Conservation (phyloP, 2,329 filamentous ascomycete genomes). For the Nemania sp. region DNA sequence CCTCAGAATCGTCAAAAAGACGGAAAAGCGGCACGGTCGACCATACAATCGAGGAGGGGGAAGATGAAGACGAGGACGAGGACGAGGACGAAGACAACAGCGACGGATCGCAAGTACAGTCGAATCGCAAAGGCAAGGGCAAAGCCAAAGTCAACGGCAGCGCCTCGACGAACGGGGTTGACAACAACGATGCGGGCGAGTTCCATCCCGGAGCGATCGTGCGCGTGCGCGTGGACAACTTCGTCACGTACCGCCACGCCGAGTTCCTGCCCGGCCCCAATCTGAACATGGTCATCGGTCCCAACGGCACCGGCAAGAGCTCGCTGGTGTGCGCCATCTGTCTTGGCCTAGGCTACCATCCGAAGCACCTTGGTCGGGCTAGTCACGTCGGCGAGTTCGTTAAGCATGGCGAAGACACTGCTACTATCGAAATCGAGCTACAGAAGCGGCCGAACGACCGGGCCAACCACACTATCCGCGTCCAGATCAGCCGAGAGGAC, state of each 20-base stretch:
- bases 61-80: background rate
- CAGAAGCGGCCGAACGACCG: conserved; percentile 62
- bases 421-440: conserved; percentile 88
- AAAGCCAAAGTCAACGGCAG: too few species aligned
- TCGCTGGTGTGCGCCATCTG: conserved; percentile 97
- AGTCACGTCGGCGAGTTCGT: conserved; percentile 87
- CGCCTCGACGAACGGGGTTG: conserved; percentile 13
- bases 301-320: conserved; percentile 98
- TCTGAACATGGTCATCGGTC: conserved; percentile 97
- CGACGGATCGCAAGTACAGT: conserved; percentile 14
- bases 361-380: conserved; percentile 81
- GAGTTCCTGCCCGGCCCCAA: conserved; percentile 91
- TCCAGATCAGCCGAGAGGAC: conserved; percentile 79
- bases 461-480: conserved; percentile 72
- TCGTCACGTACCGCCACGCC: conserved; percentile 91
- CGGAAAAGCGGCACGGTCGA: conserved; percentile 20
- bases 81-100: conserved; percentile 19
- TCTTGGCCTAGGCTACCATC: conserved; percentile 82
- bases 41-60: conserved; percentile 18
- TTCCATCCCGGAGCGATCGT: conserved; percentile 83
- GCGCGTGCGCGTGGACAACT: conserved; percentile 81
- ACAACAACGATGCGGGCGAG: conserved; percentile 24
- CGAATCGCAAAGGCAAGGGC: background rate
- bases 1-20: conserved; percentile 35
- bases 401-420: conserved; percentile 80